Percentiles rank a stretch among this genome's conserved stretches.
Conservation (phyloP, 257 asterid genomes). For the Cinchona pubescens region DNA sequence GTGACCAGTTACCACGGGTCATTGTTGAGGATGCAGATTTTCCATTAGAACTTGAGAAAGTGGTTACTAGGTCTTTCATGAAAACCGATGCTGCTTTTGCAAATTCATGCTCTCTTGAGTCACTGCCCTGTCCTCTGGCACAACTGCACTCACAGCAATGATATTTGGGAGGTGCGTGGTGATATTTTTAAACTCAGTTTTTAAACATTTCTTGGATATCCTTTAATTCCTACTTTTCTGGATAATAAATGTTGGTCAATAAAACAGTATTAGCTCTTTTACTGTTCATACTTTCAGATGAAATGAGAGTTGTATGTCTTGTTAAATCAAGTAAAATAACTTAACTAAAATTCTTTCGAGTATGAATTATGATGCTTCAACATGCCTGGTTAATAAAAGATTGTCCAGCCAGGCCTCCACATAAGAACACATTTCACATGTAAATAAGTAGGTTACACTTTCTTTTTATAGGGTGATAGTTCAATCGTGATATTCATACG, state of each 20-base stretch:
- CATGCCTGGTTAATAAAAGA: background rate
- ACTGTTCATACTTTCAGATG: background rate
- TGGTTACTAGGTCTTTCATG: conserved; percentile 64
- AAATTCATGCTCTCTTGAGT: conserved; percentile 60
- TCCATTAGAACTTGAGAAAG: conserved; percentile 84
- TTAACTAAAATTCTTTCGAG: background rate
- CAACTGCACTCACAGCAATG: conserved; percentile 91
- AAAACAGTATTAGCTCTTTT: background rate
- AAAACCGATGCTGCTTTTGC: conserved; percentile 77
- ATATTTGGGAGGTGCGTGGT: conserved; percentile 66
- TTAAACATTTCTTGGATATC: background rate
- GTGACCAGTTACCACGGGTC: conserved; percentile 77
- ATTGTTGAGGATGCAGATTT: conserved; percentile 82
- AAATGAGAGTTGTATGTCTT: background rate
- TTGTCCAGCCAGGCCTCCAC: background rate
- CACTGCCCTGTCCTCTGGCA: conserved; percentile 78
- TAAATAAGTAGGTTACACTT: background rate
- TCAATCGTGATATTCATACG: background rate
- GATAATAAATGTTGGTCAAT: background rate
- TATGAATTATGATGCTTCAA: background rate
- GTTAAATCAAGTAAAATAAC: background rate
- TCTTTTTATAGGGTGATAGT: too few relatives aligned
- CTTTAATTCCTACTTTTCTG: background rate
- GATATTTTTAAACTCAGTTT: conserved; percentile 4
- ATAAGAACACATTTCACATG: background rate